Percentiles rank a stretch among this genome's conserved stretches.
phyloP scores from a whole-genome alignment of 345 rosid genomes.

The Aquilaria sinensis region DNA sequence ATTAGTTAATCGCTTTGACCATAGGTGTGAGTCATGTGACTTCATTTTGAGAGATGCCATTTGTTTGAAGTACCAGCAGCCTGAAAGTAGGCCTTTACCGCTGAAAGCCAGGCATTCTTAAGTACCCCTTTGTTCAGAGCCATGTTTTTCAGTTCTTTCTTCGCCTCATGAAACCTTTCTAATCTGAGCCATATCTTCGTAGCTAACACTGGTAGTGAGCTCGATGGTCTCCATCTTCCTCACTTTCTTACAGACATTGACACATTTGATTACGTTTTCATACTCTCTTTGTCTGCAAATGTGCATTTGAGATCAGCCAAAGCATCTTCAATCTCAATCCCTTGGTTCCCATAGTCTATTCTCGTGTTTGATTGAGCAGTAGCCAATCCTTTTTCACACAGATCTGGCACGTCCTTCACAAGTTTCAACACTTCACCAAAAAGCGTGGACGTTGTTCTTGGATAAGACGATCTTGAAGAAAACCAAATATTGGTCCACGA shows the following conservation, averaged over 20 bases:
- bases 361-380: constrained; percentile 42
- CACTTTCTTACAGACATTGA: constrained; percentile 67
- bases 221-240: constrained; percentile 56
- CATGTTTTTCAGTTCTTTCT: constrained; percentile 87
- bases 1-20: too few relatives aligned
- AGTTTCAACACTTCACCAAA: constrained; percentile 65
- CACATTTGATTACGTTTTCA: constrained; percentile 86
- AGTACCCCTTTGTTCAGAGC: constrained; percentile 75
- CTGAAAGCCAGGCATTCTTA: constrained; percentile 89
- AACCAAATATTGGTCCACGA: constrained; percentile 59
- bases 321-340: constrained; percentile 55
- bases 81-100: constrained; percentile 83
- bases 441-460: constrained; percentile 29
- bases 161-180: constrained; percentile 73
- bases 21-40: too few relatives aligned
- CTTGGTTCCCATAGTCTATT: constrained; percentile 48
- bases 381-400: constrained; percentile 67
- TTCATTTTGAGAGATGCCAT: too few relatives aligned
- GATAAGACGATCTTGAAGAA: constrained; percentile 55
- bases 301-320: constrained; percentile 83
- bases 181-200: constrained; percentile 96
- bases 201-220: constrained; percentile 91
- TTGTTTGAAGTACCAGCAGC: constrained; percentile 61
- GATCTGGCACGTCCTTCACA: constrained; percentile 72
- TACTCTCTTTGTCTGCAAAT: constrained; percentile 75